Evolutionary conservation across 305 asterid species (phyloP).

Genomic region (Withania somnifera): DNA sequence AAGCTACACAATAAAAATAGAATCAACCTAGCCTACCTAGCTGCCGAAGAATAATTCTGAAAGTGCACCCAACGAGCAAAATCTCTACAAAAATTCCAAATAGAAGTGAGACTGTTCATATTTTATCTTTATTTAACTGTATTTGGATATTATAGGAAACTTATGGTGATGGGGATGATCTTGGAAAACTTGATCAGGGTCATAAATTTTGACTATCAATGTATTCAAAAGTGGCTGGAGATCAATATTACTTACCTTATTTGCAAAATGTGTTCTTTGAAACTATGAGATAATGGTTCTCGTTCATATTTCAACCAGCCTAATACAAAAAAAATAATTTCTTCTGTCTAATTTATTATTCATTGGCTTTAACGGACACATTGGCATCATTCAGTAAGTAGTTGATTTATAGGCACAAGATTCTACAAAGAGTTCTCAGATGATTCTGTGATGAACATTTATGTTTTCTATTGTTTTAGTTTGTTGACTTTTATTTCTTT

Average conservation of each 20-base stretch:
- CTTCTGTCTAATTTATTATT: background rate
- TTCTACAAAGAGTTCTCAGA: background rate
- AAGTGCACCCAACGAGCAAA: too few species aligned
- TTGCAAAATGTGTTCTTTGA: constrained; percentile 3
- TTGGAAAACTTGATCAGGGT: background rate
- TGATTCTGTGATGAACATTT: background rate
- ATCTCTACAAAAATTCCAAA: too few species aligned
- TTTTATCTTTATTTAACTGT: too few species aligned
- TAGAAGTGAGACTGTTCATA: too few species aligned
- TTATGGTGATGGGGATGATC: background rate
- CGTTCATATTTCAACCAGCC: background rate
- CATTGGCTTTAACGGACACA: background rate
- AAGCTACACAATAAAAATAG: too few species aligned
- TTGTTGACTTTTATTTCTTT: background rate
- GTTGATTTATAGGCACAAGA: background rate
- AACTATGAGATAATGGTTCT: background rate
- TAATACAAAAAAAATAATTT: background rate
- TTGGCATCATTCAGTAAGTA: background rate
- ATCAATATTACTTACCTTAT: background rate
- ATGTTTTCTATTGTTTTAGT: background rate
- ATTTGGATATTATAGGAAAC: too few species aligned
- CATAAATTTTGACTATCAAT: constrained; percentile 8
- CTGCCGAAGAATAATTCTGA: too few species aligned
- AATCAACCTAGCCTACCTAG: too few species aligned
- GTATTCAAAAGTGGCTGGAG: constrained; percentile 12